Evolutionary conservation across 768 basidiomycete species (phyloP), one percentile per base, ranked within the genome.

Genomic region (Gelatoporia subvermispora): DNA sequence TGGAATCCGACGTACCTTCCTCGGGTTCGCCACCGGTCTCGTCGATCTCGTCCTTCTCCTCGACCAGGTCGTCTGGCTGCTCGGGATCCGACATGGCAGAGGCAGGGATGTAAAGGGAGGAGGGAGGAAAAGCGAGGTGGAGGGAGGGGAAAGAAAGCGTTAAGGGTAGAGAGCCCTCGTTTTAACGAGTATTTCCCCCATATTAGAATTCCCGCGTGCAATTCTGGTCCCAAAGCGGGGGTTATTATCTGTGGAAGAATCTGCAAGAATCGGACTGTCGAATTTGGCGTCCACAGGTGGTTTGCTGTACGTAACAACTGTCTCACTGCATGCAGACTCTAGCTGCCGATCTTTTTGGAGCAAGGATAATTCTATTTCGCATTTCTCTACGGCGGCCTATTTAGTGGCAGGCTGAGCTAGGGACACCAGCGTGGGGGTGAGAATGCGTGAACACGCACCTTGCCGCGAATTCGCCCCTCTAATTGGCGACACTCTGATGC

Each of bases 101-200:
- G 48, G 55, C 18, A 51, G 47, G 57, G 56, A 10, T 41, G 56
- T 59, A 61, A 60, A 35, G 46, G 54, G 62, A 58, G 59, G 60
- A 53, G 64, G 64, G 49, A 57, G 55, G 53, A 52, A 43, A 51
- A 28, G 48, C 50, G 67, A 61, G 67, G 69, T 66, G 68, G 60
- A 63, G 66, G 67, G 64, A 62, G 68, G 68, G 68, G 61, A 64
- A 71, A 60, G 79, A 76, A 74, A 73, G 78, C 80, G 81, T 76
- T 73, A 76, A 77, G 82, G 74, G 72, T 71, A 75, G 69, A 55
- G 69, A 68, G 71, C 70, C 68, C 77, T 78, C 78, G 80, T 81
- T 86, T 88, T 87, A 85, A 81, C 79, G 77, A 81, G 78, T 76
- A 72, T 78, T 74, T 72, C 73, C 71, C 74, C 76, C 78, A 72